Percentiles rank a stretch among this genome's conserved stretches.
phyloP scores from a whole-genome alignment of 2,329 filamentous ascomycete genomes.

The Ceratocystis colombiana region DNA sequence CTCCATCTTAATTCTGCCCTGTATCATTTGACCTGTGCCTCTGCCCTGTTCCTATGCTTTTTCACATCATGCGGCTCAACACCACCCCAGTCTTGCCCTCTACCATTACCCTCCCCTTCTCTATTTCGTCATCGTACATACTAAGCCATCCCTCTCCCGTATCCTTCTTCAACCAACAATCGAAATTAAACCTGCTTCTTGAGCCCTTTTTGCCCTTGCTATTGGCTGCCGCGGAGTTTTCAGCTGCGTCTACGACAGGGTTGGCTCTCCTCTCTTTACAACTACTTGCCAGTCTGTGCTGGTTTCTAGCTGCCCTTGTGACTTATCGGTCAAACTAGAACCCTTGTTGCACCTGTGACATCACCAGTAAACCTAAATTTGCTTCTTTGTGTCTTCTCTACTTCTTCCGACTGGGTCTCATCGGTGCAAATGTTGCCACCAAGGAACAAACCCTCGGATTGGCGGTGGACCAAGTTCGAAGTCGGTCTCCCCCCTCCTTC shows the following conservation, averaged over 20 bases:
- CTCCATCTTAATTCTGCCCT: no score
- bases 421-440: no score
- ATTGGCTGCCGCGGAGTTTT: no score
- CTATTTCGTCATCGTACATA: neutral
- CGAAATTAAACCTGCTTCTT: neutral
- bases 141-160: neutral
- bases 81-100: neutral
- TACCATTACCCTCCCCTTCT: neutral
- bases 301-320: neutral
- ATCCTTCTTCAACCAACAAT: neutral
- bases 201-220: neutral
- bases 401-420: no score
- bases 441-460: no score
- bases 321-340: neutral
- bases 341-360: neutral
- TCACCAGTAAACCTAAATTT: neutral
- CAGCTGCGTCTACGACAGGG: no score
- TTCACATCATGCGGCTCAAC: neutral
- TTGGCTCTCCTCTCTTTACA: neutral
- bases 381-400: neutral
- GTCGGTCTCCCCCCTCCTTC: no score
- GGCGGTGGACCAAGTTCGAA: no score
- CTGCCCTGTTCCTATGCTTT: neutral
- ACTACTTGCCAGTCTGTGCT: neutral
- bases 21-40: no score